Conservation (phyloP, 257 asterid species). For the Apocynum venetum region DNA sequence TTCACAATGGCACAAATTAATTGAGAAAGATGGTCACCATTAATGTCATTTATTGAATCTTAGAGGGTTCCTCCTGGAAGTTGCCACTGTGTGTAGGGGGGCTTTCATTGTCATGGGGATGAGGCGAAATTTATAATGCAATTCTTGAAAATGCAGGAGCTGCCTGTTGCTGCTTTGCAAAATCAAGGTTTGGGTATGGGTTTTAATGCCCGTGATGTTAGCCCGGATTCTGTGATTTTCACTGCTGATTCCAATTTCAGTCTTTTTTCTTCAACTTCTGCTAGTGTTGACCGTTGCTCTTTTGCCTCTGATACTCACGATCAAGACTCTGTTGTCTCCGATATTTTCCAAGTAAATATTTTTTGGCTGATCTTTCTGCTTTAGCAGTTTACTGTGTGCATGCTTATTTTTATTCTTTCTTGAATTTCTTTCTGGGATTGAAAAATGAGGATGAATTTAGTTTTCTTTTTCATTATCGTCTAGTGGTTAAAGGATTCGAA, state of each 20-base stretch:
- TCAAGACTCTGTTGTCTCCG: constrained; percentile 52
- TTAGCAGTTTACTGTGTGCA: background rate
- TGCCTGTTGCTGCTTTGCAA: constrained; percentile 15
- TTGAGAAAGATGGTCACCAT: background rate
- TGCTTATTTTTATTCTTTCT: background rate
- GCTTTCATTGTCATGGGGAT: background rate
- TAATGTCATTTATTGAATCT: background rate
- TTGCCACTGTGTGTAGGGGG: background rate
- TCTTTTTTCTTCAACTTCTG: constrained; percentile 85
- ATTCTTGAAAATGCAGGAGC: constrained; percentile 21
- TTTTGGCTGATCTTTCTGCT: background rate
- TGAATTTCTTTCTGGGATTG: constrained; percentile 4
- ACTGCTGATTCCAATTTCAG: constrained; percentile 75
- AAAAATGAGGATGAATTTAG: background rate
- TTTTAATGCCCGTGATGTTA: constrained; percentile 53
- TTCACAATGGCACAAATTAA: background rate
- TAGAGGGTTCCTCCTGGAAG: background rate
- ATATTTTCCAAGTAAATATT: constrained; percentile 41
- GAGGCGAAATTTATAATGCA: constrained; percentile 1
- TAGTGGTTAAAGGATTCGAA: background rate
- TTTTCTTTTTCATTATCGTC: background rate
- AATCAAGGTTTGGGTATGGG: constrained; percentile 24
- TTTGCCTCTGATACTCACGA: constrained; percentile 79
- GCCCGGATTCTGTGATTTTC: constrained; percentile 85
- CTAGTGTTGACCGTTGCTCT: constrained; percentile 88